phyloP scores from a whole-genome alignment of 2,329 filamentous ascomycete species.

The Rachicladosporium sp. region DNA sequence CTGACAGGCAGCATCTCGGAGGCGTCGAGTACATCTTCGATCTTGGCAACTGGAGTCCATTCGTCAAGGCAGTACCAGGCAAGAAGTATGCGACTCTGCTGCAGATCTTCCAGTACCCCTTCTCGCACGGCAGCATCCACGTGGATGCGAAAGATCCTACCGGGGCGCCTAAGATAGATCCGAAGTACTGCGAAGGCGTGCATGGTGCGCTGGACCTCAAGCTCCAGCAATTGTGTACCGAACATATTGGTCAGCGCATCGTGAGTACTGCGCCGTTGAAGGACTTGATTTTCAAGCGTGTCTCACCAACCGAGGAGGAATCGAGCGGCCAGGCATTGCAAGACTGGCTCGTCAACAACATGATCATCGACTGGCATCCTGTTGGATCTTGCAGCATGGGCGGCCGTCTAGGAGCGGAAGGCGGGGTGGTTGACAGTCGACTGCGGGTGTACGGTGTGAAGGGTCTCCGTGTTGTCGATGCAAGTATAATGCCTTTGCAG shows the following conservation, averaged over 20 bases:
- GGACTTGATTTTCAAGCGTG: conserved; percentile 2
- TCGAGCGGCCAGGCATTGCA: conserved; percentile 4
- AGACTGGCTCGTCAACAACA: conserved; percentile 7
- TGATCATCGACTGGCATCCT: conserved; percentile 10
- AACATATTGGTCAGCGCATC: conserved; percentile 3
- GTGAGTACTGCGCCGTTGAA: conserved; percentile 4
- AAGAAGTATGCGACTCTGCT: conserved; percentile 2
- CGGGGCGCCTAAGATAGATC: neutral
- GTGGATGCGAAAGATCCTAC: conserved; percentile 3
- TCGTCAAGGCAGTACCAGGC: neutral
- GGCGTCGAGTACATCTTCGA: conserved; percentile 2
- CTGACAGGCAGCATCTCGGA: neutral
- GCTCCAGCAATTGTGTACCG: conserved; percentile 2
- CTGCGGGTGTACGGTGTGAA: conserved; percentile 26
- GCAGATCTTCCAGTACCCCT: conserved; percentile 15
- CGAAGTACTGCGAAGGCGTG: conserved; percentile 1
- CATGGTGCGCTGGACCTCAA: conserved; percentile 5
- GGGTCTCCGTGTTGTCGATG: conserved; percentile 26
- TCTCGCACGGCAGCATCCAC: conserved; percentile 17
- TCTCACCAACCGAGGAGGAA: conserved; percentile 1
- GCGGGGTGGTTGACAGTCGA: conserved; percentile 23
- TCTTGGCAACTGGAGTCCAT: neutral
- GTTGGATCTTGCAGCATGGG: conserved; percentile 6
- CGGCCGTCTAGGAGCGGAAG: neutral
- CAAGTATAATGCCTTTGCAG: conserved; percentile 17